Evolutionary conservation across 2,329 filamentous ascomycete species (phyloP).

Genomic region (Penicillium digitatum): DNA sequence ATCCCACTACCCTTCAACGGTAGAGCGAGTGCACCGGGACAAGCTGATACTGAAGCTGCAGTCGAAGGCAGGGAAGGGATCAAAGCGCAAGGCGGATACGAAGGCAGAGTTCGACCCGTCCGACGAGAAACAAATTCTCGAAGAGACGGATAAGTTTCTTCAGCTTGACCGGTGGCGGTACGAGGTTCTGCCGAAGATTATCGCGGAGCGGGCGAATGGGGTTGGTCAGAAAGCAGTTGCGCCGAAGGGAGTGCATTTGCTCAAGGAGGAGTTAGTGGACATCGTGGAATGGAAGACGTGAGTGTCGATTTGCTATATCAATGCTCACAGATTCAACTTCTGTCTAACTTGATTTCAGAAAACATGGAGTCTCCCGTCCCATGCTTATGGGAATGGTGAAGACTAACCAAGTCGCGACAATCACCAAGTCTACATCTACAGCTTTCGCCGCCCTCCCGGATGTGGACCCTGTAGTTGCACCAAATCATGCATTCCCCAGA

Average conservation of each 20-base stretch:
- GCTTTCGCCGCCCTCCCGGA: constrained; percentile 27
- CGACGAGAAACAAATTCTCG: constrained; percentile 13
- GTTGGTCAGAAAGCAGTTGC: constrained; percentile 9
- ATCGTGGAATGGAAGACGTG: constrained; percentile 47
- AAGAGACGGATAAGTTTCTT: constrained; percentile 27
- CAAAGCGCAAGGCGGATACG: constrained; percentile 10
- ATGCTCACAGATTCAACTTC: background rate
- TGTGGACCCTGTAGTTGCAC: background rate
- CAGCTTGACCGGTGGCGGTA: constrained; percentile 41
- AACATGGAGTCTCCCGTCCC: constrained; percentile 38
- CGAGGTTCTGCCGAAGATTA: constrained; percentile 26
- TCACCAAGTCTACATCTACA: constrained; percentile 26
- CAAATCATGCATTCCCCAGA: constrained; percentile 29
- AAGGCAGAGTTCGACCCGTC: constrained; percentile 2
- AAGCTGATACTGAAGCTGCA: constrained; percentile 22
- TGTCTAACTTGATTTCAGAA: background rate
- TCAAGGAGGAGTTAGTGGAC: constrained; percentile 35
- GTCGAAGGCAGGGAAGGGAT: constrained; percentile 16
- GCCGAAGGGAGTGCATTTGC: constrained; percentile 20
- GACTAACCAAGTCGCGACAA: constrained; percentile 29
- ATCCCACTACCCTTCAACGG: constrained; percentile 25
- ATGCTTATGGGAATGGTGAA: constrained; percentile 40
- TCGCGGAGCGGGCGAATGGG: constrained; percentile 16
- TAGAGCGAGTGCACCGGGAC: constrained; percentile 22
- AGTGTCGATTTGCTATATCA: constrained; percentile 13